Evolutionary conservation across 768 basidiomycete species (phyloP).

Genomic region (Serendipita sp.): DNA sequence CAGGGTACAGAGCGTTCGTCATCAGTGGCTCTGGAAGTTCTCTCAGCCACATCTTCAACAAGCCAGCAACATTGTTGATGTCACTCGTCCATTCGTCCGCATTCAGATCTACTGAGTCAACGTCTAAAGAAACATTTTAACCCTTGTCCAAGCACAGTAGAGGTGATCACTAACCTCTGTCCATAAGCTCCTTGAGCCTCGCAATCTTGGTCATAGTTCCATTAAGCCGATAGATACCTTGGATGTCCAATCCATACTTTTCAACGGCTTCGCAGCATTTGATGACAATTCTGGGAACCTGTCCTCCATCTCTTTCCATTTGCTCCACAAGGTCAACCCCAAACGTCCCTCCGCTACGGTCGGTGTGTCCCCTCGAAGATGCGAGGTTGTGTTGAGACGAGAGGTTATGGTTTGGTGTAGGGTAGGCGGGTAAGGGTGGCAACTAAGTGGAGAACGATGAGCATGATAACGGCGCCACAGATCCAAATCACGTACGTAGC

Average conservation of each 20-base stretch:
- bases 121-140: constrained; percentile 30
- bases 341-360: constrained; percentile 71
- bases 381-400: constrained; percentile 6
- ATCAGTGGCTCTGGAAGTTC: constrained; percentile 90
- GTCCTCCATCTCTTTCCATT: constrained; percentile 78
- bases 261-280: constrained; percentile 91
- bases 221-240: constrained; percentile 88
- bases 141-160: background rate
- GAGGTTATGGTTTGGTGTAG: constrained; percentile 8
- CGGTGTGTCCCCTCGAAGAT: constrained; percentile 15
- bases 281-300: constrained; percentile 73
- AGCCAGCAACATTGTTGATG: constrained; percentile 92
- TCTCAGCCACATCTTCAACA: constrained; percentile 88
- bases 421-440: constrained; percentile 41
- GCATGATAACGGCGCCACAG: background rate
- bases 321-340: constrained; percentile 87
- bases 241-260: constrained; percentile 62
- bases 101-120: constrained; percentile 77
- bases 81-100: constrained; percentile 83
- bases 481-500: constrained; percentile 52
- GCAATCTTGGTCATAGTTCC: constrained; percentile 81
- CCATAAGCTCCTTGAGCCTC: constrained; percentile 65
- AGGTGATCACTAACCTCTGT: constrained; percentile 45
- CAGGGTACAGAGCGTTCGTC: constrained; percentile 68
- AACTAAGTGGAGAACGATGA: constrained; percentile 26